A percentile compares a stretch with the other conserved stretches of the same genome.
These are phyloP conservation scores for Clitocybe nebularis DNA, from an alignment of 1,284 basidiomycete species.

Conservation along the genomic window DNA sequence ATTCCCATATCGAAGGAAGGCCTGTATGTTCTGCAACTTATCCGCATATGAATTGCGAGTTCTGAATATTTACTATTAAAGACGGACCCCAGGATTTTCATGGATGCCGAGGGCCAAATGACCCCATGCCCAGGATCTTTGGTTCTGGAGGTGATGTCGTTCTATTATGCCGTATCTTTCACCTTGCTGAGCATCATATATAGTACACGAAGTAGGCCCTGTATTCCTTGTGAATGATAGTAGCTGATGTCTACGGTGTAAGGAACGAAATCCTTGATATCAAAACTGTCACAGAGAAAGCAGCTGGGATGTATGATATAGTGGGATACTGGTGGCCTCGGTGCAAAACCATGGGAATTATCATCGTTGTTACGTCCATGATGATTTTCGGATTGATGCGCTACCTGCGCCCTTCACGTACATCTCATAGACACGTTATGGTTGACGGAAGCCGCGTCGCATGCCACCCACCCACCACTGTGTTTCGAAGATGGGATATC, in stretches of 20 bases:
- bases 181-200: slow-evolving; percentile 8
- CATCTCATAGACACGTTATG: slow-evolving; percentile 6
- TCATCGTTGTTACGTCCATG: background rate
- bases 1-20: slow-evolving; percentile 12
- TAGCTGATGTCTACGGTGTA: too few species aligned
- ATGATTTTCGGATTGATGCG: background rate
- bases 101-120: slow-evolving; percentile 11
- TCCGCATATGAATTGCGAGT: background rate
- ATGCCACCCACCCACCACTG: background rate
- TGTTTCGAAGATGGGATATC: slow-evolving; percentile 13
- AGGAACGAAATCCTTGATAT: background rate
- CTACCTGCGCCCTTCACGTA: slow-evolving; percentile 4
- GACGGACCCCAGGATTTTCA: slow-evolving; percentile 15
- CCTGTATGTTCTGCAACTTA: slow-evolving; percentile 6
- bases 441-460: background rate
- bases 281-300: slow-evolving; percentile 5
- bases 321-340: background rate
- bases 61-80: too few species aligned
- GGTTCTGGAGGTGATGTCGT: slow-evolving; percentile 8
- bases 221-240: too few species aligned
- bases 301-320: too few species aligned
- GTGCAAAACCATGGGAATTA: background rate
- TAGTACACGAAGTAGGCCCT: slow-evolving; percentile 1
- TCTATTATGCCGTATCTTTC: background rate
- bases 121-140: slow-evolving; percentile 14